Evolutionary conservation across 2,329 filamentous ascomycete species (phyloP).

Genomic region (Monosporascus sp.): DNA sequence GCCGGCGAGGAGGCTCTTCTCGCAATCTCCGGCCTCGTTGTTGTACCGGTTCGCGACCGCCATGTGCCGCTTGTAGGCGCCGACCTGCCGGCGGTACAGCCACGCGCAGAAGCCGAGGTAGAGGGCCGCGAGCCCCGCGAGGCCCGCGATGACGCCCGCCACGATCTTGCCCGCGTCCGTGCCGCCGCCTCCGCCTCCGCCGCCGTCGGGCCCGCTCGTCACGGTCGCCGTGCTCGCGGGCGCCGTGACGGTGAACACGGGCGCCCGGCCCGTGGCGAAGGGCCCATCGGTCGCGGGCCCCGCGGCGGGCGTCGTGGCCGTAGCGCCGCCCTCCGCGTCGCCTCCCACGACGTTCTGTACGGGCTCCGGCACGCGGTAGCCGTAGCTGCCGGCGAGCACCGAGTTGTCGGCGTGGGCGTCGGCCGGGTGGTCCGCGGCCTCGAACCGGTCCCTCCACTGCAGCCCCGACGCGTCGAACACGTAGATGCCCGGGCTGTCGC

Average conservation of each 20-base stretch:
- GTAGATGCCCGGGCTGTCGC: constrained; percentile 66
- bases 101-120: constrained; percentile 69
- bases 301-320: constrained; percentile 57
- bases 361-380: constrained; percentile 59
- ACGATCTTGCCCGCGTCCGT: constrained; percentile 38
- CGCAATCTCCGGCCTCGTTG: constrained; percentile 1
- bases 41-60: constrained; percentile 55
- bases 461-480: constrained; percentile 66
- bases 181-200: constrained; percentile 13
- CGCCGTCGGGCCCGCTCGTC: constrained; percentile 30
- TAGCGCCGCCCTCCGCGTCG: constrained; percentile 55
- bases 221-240: constrained; percentile 43
- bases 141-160: constrained; percentile 56
- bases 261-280: constrained; percentile 62
- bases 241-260: constrained; percentile 62
- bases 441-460: constrained; percentile 59
- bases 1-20: background rate
- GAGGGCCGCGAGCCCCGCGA: constrained; percentile 54
- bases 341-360: constrained; percentile 62
- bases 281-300: constrained; percentile 62
- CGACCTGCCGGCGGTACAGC: constrained; percentile 67
- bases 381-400: constrained; percentile 52
- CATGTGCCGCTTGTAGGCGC: constrained; percentile 65
- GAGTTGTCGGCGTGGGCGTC: constrained; percentile 45
- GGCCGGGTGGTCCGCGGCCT: constrained; percentile 44